A percentile compares a stretch with the other conserved stretches of the same genome.
Conservation (phyloP, 140 eudicot genomes). For the Anethum foeniculum region DNA sequence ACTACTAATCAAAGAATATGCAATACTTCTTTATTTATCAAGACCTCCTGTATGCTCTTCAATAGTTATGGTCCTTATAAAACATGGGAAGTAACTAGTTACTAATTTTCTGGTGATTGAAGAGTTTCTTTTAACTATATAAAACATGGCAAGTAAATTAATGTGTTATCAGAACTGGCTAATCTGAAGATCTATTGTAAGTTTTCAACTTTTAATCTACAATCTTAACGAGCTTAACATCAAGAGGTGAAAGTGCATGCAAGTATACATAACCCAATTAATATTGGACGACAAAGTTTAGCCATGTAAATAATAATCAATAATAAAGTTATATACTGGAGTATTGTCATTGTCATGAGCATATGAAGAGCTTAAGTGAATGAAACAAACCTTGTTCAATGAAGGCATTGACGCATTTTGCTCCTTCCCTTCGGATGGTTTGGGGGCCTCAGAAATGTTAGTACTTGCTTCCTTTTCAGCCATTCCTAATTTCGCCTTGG, state of each 20-base stretch:
- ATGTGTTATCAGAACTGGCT: neutral
- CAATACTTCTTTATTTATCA: neutral
- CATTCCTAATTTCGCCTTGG: conserved; percentile 48
- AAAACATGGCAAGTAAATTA: no score
- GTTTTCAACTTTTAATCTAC: no score
- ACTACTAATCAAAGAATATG: neutral
- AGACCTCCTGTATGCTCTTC: neutral
- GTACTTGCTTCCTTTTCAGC: conserved; percentile 33
- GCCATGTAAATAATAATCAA: neutral
- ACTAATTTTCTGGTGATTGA: neutral
- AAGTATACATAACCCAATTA: no score
- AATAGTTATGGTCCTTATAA: no score
- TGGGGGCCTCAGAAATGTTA: conserved; percentile 37
- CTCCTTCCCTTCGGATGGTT: conserved; percentile 20
- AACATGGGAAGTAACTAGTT: no score
- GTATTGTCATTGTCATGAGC: neutral
- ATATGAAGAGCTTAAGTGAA: conserved; percentile 7
- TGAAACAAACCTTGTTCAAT: conserved; percentile 42
- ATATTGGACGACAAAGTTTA: neutral
- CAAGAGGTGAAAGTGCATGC: neutral
- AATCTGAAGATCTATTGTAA: neutral
- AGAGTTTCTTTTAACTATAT: neutral
- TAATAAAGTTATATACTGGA: neutral
- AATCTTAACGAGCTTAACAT: neutral
- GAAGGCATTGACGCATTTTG: conserved; percentile 9